Evolutionary conservation across 805 yeast species (phyloP).

Genomic region (Schwanniomyces sp.): DNA sequence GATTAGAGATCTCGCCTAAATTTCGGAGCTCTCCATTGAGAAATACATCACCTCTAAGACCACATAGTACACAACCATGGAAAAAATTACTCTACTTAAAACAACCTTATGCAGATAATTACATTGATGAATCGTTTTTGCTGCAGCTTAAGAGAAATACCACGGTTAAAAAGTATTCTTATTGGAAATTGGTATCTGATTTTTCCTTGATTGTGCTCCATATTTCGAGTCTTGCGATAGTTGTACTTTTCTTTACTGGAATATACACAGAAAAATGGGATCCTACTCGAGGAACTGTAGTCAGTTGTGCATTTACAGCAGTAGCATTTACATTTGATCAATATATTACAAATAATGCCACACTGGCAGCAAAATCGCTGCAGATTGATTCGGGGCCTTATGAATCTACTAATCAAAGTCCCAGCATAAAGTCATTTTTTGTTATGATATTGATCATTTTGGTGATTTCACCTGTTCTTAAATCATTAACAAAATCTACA

Average conservation of each 20-base stretch:
- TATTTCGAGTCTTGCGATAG: conserved; percentile 60
- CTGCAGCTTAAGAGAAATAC: conserved; percentile 76
- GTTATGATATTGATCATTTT: conserved; percentile 70
- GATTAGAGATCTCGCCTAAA: background rate
- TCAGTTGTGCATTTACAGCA: conserved; percentile 24
- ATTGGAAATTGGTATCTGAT: conserved; percentile 64
- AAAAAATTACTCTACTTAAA: conserved; percentile 78
- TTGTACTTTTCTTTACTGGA: conserved; percentile 68
- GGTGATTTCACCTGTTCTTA: conserved; percentile 84
- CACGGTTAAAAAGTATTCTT: conserved; percentile 68
- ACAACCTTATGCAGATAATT: conserved; percentile 89
- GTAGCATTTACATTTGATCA: conserved; percentile 30
- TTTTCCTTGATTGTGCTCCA: conserved; percentile 69
- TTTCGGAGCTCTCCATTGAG: background rate
- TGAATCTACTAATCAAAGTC: conserved; percentile 3
- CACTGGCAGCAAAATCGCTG: background rate
- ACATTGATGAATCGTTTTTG: conserved; percentile 80
- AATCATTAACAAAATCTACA: conserved; percentile 84
- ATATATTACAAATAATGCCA: background rate
- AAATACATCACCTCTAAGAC: background rate
- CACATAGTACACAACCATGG: conserved; percentile 51
- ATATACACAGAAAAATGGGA: conserved; percentile 52
- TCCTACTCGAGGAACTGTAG: conserved; percentile 41
- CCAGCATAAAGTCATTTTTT: conserved; percentile 57
- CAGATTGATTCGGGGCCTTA: conserved; percentile 1